phyloP scores from a whole-genome alignment of 192 early-diverging fungal genomes.

The Backusella psychrophila region DNA sequence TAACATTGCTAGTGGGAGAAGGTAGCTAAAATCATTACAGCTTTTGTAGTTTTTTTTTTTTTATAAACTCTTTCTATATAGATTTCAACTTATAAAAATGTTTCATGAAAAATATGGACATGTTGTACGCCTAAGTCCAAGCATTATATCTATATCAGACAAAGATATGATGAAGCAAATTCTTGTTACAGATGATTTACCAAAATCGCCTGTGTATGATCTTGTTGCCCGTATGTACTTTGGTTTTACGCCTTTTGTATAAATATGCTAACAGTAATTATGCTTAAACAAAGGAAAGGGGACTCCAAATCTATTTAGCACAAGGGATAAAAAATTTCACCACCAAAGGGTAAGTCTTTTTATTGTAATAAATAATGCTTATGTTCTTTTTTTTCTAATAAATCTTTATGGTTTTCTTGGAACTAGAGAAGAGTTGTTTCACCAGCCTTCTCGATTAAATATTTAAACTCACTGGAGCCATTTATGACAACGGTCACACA shows the following conservation, averaged over 20 bases:
- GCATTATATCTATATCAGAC: constrained; percentile 36
- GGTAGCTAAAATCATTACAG: neutral
- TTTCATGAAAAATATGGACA: constrained; percentile 41
- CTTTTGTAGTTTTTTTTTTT: neutral
- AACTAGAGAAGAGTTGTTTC: constrained; percentile 46
- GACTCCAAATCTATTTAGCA: constrained; percentile 28
- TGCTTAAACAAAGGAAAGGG: constrained; percentile 6
- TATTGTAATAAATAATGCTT: neutral
- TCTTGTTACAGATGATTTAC: constrained; percentile 22
- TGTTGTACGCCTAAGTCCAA: constrained; percentile 37
- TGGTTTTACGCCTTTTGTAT: neutral
- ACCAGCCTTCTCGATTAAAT: constrained; percentile 49
- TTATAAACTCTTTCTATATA: neutral
- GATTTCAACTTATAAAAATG: neutral
- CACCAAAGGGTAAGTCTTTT: constrained; percentile 25
- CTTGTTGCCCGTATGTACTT: constrained; percentile 1
- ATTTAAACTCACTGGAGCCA: constrained; percentile 45
- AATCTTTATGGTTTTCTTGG: neutral
- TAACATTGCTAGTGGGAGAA: constrained; percentile 14
- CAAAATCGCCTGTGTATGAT: constrained; percentile 2
- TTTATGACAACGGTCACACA: constrained; percentile 32
- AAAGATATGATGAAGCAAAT: constrained; percentile 43
- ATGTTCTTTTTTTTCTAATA: neutral
- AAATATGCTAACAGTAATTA: neutral
- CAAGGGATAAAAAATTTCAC: constrained; percentile 37